These are phyloP conservation scores for Rhizodiscina lignyota DNA, from an alignment of 495 filamentous ascomycete species.

Conservation along the genomic window DNA sequence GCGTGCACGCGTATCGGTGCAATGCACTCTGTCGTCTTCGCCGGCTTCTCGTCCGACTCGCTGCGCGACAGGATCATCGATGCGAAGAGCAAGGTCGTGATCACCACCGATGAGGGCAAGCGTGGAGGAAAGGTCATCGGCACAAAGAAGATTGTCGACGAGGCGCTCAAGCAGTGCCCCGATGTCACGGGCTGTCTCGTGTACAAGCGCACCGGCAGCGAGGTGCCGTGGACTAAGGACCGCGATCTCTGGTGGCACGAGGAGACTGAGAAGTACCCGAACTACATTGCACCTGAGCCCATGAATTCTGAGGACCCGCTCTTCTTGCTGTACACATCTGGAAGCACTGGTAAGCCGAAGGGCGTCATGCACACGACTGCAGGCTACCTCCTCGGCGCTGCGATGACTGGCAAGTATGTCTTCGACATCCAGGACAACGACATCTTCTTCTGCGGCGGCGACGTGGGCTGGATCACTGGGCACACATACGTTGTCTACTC, in stretches of 20 bases:
- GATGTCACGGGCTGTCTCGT: constrained; percentile 75
- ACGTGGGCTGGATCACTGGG: constrained; percentile 99
- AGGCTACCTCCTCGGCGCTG: constrained; percentile 85
- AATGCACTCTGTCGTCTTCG: constrained; percentile 96
- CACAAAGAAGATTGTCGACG: constrained; percentile 98
- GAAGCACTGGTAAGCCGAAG: constrained; percentile 96
- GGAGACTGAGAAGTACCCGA: constrained; percentile 87
- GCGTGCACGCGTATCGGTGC: constrained; percentile 87
- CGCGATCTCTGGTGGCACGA: constrained; percentile 98
- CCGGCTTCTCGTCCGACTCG: constrained; percentile 94
- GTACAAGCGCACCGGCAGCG: constrained; percentile 87
- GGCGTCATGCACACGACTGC: constrained; percentile 97
- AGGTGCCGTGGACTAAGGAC: constrained; percentile 77
- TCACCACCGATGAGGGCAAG: constrained; percentile 95
- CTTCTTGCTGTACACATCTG: constrained; percentile 95
- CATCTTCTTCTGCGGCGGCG: constrained; percentile 91
- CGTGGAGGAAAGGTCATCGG: constrained; percentile 94
- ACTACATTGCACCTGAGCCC: constrained; percentile 71
- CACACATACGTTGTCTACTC: constrained; percentile 99
- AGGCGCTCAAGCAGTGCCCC: constrained; percentile 93
- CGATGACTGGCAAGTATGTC: constrained; percentile 90
- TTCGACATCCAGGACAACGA: constrained; percentile 95
- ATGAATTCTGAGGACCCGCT: constrained; percentile 91
- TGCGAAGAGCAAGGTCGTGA: constrained; percentile 76
- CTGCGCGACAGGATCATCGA: constrained; percentile 91